phyloP scores from a whole-genome alignment of 1,284 basidiomycete genomes.

The Rhodotorula sp. region DNA sequence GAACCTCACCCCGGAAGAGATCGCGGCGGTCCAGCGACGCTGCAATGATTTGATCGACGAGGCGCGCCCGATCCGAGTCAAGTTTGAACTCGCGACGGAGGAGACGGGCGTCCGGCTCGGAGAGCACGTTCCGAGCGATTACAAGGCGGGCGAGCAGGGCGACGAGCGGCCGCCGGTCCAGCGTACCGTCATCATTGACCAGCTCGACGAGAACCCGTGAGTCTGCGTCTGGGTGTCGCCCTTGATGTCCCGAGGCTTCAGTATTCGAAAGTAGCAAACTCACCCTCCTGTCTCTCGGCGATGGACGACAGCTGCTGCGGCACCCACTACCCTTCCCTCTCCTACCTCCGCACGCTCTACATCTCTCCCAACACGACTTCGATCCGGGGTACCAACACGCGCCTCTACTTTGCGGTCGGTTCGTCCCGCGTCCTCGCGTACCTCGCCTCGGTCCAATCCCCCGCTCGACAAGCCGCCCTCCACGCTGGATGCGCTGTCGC shows the following conservation, averaged over 20 bases:
- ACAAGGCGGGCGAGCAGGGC: conserved; percentile 56
- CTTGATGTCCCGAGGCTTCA: not conserved
- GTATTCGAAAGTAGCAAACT: not conserved
- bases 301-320: conserved; percentile 71
- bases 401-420: conserved; percentile 76
- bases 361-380: conserved; percentile 61
- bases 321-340: conserved; percentile 67
- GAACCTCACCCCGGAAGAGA: conserved; percentile 65
- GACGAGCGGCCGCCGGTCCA: conserved; percentile 59
- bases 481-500: conserved; percentile 64
- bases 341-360: conserved; percentile 61
- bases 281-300: not conserved
- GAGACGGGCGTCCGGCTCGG: conserved; percentile 47
- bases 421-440: conserved; percentile 64
- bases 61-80: conserved; percentile 57
- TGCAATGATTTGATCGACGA: conserved; percentile 61
- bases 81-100: conserved; percentile 63
- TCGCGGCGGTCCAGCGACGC: conserved; percentile 62
- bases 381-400: conserved; percentile 58
- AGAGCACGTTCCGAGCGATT: conserved; percentile 64
- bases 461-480: conserved; percentile 59
- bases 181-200: conserved; percentile 74
- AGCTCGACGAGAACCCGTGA: conserved; percentile 73
- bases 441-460: conserved; percentile 59
- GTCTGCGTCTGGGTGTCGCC: conserved; percentile 43